Evolutionary conservation across 805 yeast species (phyloP).

Genomic region (Pichia sporocuriosa): DNA sequence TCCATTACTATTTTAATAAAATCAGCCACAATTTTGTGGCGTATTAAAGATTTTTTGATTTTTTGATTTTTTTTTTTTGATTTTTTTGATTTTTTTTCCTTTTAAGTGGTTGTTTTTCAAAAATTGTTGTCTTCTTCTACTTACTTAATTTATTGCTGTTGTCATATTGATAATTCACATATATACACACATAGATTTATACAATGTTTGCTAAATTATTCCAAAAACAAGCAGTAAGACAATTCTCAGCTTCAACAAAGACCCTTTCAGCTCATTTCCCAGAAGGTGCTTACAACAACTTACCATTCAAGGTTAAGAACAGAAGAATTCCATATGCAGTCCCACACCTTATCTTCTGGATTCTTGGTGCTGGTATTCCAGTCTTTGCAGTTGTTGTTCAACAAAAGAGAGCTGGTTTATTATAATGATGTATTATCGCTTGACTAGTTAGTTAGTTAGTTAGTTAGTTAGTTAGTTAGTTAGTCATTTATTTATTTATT

Average conservation of each 20-base stretch:
- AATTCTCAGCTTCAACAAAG: slow-evolving; percentile 47
- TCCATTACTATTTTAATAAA: too few species aligned
- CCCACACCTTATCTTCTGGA: slow-evolving; percentile 75
- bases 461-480: too few species aligned
- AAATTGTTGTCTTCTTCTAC: too few species aligned
- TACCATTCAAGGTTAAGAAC: slow-evolving; percentile 91
- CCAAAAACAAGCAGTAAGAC: slow-evolving; percentile 31
- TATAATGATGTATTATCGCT: background rate
- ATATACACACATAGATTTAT: slow-evolving; percentile 3
- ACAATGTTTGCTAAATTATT: slow-evolving; percentile 28
- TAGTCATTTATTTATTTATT: background rate
- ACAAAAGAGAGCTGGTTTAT: slow-evolving; percentile 77
- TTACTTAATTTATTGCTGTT: too few species aligned
- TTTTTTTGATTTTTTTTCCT: too few species aligned
- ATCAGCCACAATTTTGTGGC: too few species aligned
- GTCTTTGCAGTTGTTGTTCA: slow-evolving; percentile 74
- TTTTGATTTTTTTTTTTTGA: too few species aligned
- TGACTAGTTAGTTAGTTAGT: background rate
- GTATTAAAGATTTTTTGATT: too few species aligned
- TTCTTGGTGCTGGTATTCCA: slow-evolving; percentile 65
- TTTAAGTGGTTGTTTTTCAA: too few species aligned
- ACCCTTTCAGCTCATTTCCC: slow-evolving; percentile 39
- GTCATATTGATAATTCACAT: too few species aligned
- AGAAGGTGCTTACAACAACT: slow-evolving; percentile 83
- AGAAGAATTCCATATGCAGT: slow-evolving; percentile 86